A percentile compares a stretch with the other conserved stretches of the same genome.
Conservation (phyloP, 495 filamentous ascomycete species). For the Penicillium tannophilum region DNA sequence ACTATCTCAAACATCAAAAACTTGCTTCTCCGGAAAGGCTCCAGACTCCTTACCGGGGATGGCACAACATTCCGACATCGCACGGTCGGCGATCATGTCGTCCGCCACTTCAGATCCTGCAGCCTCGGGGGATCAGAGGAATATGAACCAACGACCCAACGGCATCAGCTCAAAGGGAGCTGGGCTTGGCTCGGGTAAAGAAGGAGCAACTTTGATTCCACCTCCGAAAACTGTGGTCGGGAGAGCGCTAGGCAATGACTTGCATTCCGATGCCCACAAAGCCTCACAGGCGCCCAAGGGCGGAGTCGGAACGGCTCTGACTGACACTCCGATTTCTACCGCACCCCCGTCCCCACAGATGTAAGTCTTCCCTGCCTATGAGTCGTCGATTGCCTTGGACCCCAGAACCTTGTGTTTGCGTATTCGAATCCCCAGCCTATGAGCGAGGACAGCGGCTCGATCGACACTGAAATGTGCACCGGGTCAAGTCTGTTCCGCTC, state of each 20-base stretch:
- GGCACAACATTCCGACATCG: slow-evolving; percentile 56
- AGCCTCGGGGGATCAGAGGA: slow-evolving; percentile 23
- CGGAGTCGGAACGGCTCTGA: slow-evolving; percentile 58
- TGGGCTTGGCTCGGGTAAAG: slow-evolving; percentile 34
- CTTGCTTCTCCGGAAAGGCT: slow-evolving; percentile 5
- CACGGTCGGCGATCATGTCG: slow-evolving; percentile 63
- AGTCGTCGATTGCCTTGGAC: slow-evolving; percentile 18
- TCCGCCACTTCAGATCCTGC: slow-evolving; percentile 36
- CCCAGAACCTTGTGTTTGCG: slow-evolving; percentile 19
- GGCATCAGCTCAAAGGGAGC: slow-evolving; percentile 27
- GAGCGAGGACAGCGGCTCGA: slow-evolving; percentile 8
- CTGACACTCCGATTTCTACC: slow-evolving; percentile 70
- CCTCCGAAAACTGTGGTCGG: slow-evolving; percentile 48
- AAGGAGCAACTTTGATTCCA: slow-evolving; percentile 37
- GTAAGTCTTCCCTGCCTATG: slow-evolving; percentile 47
- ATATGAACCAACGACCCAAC: slow-evolving; percentile 23
- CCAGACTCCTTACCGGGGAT: slow-evolving; percentile 22
- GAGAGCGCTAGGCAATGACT: slow-evolving; percentile 50
- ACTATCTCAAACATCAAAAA: neutral
- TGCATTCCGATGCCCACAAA: slow-evolving; percentile 51
- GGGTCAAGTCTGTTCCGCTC: slow-evolving; percentile 14
- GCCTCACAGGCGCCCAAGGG: slow-evolving; percentile 48
- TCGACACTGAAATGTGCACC: slow-evolving; percentile 17
- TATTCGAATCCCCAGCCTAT: slow-evolving; percentile 19
- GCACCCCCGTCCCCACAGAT: slow-evolving; percentile 72